These are phyloP conservation scores for Agarophyton chilense DNA, from an alignment of 23 red algal species.

Conservation along the genomic window DNA sequence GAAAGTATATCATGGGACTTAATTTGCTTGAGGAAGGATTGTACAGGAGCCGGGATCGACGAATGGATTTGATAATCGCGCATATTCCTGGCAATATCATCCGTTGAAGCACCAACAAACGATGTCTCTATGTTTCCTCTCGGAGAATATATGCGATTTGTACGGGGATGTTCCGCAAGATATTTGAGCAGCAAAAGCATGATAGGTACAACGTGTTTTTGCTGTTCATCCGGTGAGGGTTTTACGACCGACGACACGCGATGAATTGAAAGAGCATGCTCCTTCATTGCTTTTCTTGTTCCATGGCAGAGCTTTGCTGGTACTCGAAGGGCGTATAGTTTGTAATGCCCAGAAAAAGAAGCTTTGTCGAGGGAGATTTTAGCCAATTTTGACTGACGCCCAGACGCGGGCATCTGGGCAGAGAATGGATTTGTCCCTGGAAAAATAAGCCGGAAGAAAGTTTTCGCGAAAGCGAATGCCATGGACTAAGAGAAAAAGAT, in stretches of 20 bases:
- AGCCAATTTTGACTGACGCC: background rate
- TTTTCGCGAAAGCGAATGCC: conserved; percentile 1
- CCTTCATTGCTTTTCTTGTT: conserved; percentile 38
- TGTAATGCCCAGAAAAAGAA: conserved; percentile 11
- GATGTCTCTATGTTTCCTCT: conserved; percentile 12
- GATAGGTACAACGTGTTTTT: background rate
- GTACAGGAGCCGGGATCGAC: background rate
- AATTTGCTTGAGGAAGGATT: conserved; percentile 18
- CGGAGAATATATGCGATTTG: background rate
- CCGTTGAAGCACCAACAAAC: background rate
- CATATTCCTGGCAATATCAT: background rate
- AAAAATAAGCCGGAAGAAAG: background rate
- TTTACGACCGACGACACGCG: conserved; percentile 54
- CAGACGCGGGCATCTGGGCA: background rate
- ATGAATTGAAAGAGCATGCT: conserved; percentile 51
- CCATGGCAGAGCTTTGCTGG: conserved; percentile 37
- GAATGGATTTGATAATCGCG: background rate
- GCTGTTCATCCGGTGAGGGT: background rate
- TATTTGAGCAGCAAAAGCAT: conserved; percentile 16
- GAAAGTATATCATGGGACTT: conserved; percentile 6
- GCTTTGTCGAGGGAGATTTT: conserved; percentile 4
- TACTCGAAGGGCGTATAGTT: conserved; percentile 43
- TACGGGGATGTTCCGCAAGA: background rate
- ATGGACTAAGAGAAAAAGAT: background rate
- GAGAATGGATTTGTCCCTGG: background rate